Evolutionary conservation across 305 asterid genomes (phyloP).

Genomic region (Caryopteris hybrid): DNA sequence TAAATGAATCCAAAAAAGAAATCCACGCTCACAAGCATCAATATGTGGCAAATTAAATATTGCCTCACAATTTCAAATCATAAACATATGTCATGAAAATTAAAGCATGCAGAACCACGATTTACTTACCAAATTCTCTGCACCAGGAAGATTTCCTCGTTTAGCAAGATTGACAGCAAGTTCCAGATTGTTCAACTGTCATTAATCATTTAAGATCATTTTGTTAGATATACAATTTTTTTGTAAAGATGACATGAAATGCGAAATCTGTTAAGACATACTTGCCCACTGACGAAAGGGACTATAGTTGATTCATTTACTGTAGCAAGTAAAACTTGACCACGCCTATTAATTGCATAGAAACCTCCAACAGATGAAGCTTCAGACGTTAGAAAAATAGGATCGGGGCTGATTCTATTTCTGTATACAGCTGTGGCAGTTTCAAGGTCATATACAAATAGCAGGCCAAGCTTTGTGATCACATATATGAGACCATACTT

Average conservation of each 20-base stretch:
- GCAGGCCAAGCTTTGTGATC: slow-evolving; percentile 97
- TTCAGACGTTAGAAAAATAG: slow-evolving; percentile 90
- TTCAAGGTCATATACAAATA: slow-evolving; percentile 96
- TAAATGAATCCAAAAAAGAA: slow-evolving; percentile 5
- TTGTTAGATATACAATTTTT: background rate
- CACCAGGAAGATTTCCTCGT: slow-evolving; percentile 99
- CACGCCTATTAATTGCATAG: slow-evolving; percentile 95
- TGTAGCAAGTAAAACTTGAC: slow-evolving; percentile 96
- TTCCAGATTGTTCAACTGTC: slow-evolving; percentile 95
- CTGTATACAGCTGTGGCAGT: slow-evolving; percentile 94
- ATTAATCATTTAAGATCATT: slow-evolving; percentile 14
- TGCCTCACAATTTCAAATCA: slow-evolving; percentile 32
- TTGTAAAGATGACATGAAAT: background rate
- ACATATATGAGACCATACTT: slow-evolving; percentile 88
- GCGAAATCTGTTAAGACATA: slow-evolving; percentile 32
- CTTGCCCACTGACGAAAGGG: slow-evolving; percentile 97
- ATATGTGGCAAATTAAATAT: background rate
- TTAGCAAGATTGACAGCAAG: slow-evolving; percentile 99
- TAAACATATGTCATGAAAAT: slow-evolving; percentile 36
- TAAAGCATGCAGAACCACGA: slow-evolving; percentile 19
- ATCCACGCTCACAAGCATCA: background rate
- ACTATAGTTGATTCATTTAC: slow-evolving; percentile 91
- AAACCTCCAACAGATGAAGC: slow-evolving; percentile 96
- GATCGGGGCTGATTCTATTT: slow-evolving; percentile 99
- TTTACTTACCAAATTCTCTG: slow-evolving; percentile 88